phyloP scores from a whole-genome alignment of 2,329 filamentous ascomycete genomes.

The Ophiocordyceps camponoti-leonardi region DNA sequence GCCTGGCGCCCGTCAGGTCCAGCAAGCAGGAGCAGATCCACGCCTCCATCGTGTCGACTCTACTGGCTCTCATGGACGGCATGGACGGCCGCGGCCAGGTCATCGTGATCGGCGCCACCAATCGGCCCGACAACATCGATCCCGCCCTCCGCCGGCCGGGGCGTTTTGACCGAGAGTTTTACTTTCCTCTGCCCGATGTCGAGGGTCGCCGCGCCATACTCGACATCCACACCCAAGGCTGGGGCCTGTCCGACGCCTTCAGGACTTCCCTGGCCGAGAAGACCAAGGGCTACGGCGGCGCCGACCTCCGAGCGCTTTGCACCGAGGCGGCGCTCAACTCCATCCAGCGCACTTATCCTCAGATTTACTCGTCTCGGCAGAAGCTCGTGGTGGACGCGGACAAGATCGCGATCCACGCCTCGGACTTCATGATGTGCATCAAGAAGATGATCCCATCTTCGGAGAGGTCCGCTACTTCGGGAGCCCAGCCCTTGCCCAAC shows the following conservation, averaged over 20 bases:
- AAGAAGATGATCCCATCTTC: slow-evolving; percentile 95
- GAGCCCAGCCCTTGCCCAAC: slow-evolving; percentile 63
- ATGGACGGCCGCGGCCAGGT: slow-evolving; percentile 98
- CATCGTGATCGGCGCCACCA: slow-evolving; percentile 97
- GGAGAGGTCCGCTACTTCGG: slow-evolving; percentile 72
- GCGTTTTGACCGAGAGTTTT: slow-evolving; percentile 93
- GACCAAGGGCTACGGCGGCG: slow-evolving; percentile 93
- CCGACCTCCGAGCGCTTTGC: slow-evolving; percentile 81
- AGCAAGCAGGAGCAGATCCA: slow-evolving; percentile 99
- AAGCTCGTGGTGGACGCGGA: slow-evolving; percentile 78
- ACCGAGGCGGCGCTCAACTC: slow-evolving; percentile 93
- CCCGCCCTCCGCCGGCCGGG: slow-evolving; percentile 87
- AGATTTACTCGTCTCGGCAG: slow-evolving; percentile 82
- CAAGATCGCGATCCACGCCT: slow-evolving; percentile 72
- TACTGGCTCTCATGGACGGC: slow-evolving; percentile 90
- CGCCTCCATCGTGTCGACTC: slow-evolving; percentile 86
- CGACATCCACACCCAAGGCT: slow-evolving; percentile 88
- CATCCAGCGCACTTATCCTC: slow-evolving; percentile 87
- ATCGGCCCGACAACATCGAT: slow-evolving; percentile 90
- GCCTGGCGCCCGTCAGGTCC: slow-evolving; percentile 83
- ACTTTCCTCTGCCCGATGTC: slow-evolving; percentile 80
- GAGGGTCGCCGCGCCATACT: slow-evolving; percentile 72
- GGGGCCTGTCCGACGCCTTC: slow-evolving; percentile 67
- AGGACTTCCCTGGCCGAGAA: slow-evolving; percentile 70
- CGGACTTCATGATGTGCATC: slow-evolving; percentile 93